Evolutionary conservation across 805 yeast species (phyloP), one percentile per base, ranked within the genome.

Genomic region (Schwanniomyces sp.): DNA sequence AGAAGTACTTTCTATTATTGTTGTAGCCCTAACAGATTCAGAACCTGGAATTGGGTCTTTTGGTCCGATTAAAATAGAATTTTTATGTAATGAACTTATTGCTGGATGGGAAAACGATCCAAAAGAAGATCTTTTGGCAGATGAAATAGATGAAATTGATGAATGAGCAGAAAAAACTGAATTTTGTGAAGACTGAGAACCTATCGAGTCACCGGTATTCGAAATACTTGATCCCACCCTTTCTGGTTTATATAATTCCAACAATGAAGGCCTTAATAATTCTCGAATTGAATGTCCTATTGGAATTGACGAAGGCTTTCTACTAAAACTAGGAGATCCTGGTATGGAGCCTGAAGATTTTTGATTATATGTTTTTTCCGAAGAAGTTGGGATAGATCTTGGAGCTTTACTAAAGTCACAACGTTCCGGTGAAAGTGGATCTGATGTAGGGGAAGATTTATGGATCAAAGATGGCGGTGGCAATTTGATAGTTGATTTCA

Each of bases 81-180:
- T 49, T 34, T 57, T 55, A 42, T 49, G 25, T 25, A 16, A 25
- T 14, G 29, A 18, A 16, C 36, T 32, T 10, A 29, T n/a, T 14
- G 49, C 27, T 34, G 46, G 49, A 32, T 61, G 64, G 9, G 68
- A 58, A 28, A 64, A 55, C 25, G 67, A 61, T 3, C 71, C 71
- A 49, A 63, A 62, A 26, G 64, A 60, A 32, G 66, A 61, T 43
- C 72, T 47, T 30, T 58, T 58, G 26, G 50, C 50, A 14, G 71
- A 62, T 16, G 63, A 54, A 2, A 62, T 49, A 11, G 72, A 65
- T n/a, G 69, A 62, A 3, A 70, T 42, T 36, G 72, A 65, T 12
- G 70, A 69, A 42, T 69, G 62, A 47, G 62, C 67, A 14, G 75
- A 68, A 48, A 72, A 70, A 5, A 72, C 50, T 10, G 75, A 69